A percentile compares a stretch with the other conserved stretches of the same genome.
These are phyloP conservation scores for Coleophoma cylindrospora DNA, from an alignment of 2,329 filamentous ascomycete genomes.

Conservation along the genomic window DNA sequence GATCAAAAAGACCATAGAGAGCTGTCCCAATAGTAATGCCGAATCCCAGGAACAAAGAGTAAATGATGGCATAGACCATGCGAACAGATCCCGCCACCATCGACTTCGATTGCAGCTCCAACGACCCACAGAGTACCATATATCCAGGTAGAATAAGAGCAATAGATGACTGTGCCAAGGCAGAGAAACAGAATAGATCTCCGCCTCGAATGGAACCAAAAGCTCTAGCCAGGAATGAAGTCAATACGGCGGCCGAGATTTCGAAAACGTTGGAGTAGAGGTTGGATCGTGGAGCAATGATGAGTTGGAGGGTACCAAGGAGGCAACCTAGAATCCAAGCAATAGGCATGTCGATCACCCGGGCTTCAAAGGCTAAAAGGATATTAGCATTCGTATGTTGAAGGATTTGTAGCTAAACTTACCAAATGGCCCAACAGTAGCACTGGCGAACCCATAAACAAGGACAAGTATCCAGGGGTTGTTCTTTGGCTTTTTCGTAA, in stretches of 20 bases:
- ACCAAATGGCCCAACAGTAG: conserved; percentile 63
- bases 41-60: conserved; percentile 51
- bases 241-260: conserved; percentile 54
- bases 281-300: conserved; percentile 63
- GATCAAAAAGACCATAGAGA: conserved; percentile 46
- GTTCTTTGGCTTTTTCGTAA: conserved; percentile 40
- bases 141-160: conserved; percentile 63
- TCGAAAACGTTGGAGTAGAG: conserved; percentile 65
- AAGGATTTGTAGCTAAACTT: conserved; percentile 2
- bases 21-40: conserved; percentile 52
- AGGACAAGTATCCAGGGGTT: conserved; percentile 49
- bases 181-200: conserved; percentile 59
- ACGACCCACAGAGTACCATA: conserved; percentile 51
- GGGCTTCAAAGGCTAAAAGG: conserved; percentile 56
- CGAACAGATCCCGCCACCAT: conserved; percentile 52
- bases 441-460: conserved; percentile 69
- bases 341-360: conserved; percentile 68
- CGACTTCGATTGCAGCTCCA: conserved; percentile 50
- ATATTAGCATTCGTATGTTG: background rate
- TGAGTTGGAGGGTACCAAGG: conserved; percentile 65
- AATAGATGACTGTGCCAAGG: conserved; percentile 59
- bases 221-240: conserved; percentile 56
- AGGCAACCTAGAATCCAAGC: conserved; percentile 66
- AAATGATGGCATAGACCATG: conserved; percentile 55
- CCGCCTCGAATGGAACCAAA: conserved; percentile 51